Percentiles rank a stretch among this genome's conserved stretches.
Conservation (phyloP, 768 basidiomycete species). For the Rhodotorula paludigena region DNA sequence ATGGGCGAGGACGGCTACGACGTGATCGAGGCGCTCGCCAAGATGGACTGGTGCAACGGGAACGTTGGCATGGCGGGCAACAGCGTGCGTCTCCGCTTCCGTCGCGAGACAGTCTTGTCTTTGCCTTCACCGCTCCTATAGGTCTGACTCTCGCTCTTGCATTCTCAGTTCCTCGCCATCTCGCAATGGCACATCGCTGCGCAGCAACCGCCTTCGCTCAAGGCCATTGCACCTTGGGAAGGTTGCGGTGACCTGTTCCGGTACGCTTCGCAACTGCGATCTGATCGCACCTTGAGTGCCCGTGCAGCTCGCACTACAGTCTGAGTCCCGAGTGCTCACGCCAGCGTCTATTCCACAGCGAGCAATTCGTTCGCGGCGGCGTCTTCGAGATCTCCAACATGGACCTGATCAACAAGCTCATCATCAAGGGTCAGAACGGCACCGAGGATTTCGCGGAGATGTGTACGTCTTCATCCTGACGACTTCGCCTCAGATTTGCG, state of each 20-base stretch:
- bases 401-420: conserved; percentile 32
- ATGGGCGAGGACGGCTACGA: conserved; percentile 35
- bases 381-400: conserved; percentile 34
- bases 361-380: conserved; percentile 33
- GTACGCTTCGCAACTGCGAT: background rate
- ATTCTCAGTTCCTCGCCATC: conserved; percentile 27
- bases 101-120: no score
- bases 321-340: background rate
- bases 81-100: background rate
- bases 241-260: conserved; percentile 30
- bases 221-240: conserved; percentile 42
- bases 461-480: conserved; percentile 4
- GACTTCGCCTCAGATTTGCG: background rate
- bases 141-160: background rate
- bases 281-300: background rate
- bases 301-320: no score
- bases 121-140: background rate
- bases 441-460: conserved; percentile 34
- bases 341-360: background rate
- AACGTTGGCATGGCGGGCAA: conserved; percentile 37
- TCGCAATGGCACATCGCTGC: conserved; percentile 35
- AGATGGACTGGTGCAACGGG: conserved; percentile 37
- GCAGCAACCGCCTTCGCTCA: conserved; percentile 38
- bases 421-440: conserved; percentile 30
- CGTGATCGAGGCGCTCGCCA: conserved; percentile 28